A percentile compares a stretch with the other conserved stretches of the same genome.
Conservation (phyloP, 352 stramenopile genomes). For the Plasmopara muralis region DNA sequence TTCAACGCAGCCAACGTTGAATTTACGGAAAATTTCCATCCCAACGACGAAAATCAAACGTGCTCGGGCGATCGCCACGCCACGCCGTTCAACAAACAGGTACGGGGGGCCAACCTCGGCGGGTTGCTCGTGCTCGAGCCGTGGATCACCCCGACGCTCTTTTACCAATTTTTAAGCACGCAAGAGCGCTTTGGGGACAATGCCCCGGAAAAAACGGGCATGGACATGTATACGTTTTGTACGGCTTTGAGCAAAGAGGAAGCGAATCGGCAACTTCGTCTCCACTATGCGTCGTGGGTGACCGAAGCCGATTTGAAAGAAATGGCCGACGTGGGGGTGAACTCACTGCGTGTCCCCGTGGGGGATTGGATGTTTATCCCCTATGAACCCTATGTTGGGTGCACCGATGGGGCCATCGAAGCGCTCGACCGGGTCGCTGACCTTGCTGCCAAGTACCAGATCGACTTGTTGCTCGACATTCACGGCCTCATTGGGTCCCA, state of each 20-base stretch:
- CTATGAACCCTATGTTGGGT: conserved; percentile 91
- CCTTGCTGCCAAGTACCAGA: conserved; percentile 77
- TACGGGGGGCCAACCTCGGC: conserved; percentile 90
- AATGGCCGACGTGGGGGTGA: conserved; percentile 68
- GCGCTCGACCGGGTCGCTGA: conserved; percentile 87
- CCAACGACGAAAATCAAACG: conserved; percentile 54
- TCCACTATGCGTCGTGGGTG: conserved; percentile 93
- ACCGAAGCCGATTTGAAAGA: conserved; percentile 89
- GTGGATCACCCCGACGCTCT: conserved; percentile 93
- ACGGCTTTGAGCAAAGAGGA: conserved; percentile 79
- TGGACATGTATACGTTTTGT: conserved; percentile 92
- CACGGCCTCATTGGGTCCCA: conserved; percentile 89
- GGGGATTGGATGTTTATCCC: conserved; percentile 94
- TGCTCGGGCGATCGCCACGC: conserved; percentile 61
- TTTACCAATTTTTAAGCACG: conserved; percentile 93
- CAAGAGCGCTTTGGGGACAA: conserved; percentile 65
- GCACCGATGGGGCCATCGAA: conserved; percentile 87
- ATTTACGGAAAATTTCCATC: conserved; percentile 48
- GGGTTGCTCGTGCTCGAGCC: conserved; percentile 95
- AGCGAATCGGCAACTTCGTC: conserved; percentile 89
- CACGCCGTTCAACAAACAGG: conserved; percentile 71
- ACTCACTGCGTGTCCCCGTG: conserved; percentile 85
- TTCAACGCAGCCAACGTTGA: conserved; percentile 28
- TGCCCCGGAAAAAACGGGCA: conserved; percentile 75
- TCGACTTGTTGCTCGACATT: conserved; percentile 90